phyloP scores from a whole-genome alignment of 1,284 basidiomycete genomes.

The Pterulicium gracile region DNA sequence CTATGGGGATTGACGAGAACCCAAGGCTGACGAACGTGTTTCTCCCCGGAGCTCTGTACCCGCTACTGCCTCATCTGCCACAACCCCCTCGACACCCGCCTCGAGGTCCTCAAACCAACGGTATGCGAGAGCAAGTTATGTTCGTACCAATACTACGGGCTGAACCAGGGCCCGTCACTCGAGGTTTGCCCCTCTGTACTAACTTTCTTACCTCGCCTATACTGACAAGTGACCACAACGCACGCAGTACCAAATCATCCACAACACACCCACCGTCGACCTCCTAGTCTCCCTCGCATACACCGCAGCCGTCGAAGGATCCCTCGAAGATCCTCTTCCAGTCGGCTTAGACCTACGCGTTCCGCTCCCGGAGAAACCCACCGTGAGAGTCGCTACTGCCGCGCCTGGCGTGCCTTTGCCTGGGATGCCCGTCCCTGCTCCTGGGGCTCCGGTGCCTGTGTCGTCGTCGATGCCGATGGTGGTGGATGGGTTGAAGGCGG shows the following conservation, averaged over 20 bases:
- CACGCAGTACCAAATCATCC: constrained; percentile 51
- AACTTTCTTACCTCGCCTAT: no score
- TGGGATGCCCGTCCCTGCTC: not conserved
- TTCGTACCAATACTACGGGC: constrained; percentile 50
- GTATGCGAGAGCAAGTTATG: constrained; percentile 51
- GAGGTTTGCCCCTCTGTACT: constrained; percentile 35
- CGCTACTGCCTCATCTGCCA: constrained; percentile 56
- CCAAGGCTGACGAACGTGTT: not conserved
- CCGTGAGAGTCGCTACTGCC: constrained; percentile 6
- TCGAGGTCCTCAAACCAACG: constrained; percentile 54
- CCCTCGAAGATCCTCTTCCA: constrained; percentile 44
- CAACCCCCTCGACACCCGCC: constrained; percentile 35
- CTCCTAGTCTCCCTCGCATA: constrained; percentile 52
- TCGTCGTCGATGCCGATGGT: not conserved
- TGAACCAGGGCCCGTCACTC: constrained; percentile 50
- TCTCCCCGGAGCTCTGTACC: constrained; percentile 37
- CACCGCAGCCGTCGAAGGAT: constrained; percentile 35
- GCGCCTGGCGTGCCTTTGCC: not conserved
- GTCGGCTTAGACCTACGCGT: constrained; percentile 47
- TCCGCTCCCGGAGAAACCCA: constrained; percentile 16
- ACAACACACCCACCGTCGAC: constrained; percentile 46
- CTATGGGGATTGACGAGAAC: not conserved
- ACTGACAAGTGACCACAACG: no score
- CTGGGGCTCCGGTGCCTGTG: not conserved
- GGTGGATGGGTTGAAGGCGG: constrained; percentile 4